These are phyloP conservation scores for Sicyos edulis DNA, from an alignment of 306 rosid species.

Conservation along the genomic window DNA sequence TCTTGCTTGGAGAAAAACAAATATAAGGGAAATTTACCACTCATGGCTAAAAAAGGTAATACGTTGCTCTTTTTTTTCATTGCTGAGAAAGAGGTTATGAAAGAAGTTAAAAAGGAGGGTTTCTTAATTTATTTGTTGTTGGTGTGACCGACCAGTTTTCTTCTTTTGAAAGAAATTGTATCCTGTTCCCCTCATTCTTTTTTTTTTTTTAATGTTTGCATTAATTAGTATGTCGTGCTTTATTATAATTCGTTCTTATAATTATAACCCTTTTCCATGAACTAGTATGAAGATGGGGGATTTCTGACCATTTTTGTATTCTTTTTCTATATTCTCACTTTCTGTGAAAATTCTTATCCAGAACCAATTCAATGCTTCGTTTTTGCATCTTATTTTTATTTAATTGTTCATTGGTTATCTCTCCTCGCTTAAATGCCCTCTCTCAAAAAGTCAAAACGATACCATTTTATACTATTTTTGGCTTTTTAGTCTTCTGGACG, in stretches of 20 bases:
- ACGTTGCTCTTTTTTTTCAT: neutral
- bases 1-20: slow-evolving; percentile 70
- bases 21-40: slow-evolving; percentile 76
- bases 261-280: neutral
- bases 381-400: neutral
- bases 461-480: neutral
- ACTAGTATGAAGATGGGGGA: neutral
- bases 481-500: neutral
- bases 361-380: neutral
- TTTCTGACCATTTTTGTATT: neutral
- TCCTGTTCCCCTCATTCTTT: neutral
- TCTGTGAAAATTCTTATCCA: neutral
- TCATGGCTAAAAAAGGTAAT: slow-evolving; percentile 90
- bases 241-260: neutral
- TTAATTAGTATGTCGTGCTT: neutral
- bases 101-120: neutral
- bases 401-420: neutral
- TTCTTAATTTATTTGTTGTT: neutral
- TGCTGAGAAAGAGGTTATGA: neutral
- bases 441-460: neutral
- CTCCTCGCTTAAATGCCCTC: neutral
- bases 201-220: no score
- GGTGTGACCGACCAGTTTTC: neutral
- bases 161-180: no score
- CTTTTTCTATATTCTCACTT: neutral